Base-by-base conservation (phyloP, 352 stramenopile species). In the Phytophthora boehmeriae region DNA sequence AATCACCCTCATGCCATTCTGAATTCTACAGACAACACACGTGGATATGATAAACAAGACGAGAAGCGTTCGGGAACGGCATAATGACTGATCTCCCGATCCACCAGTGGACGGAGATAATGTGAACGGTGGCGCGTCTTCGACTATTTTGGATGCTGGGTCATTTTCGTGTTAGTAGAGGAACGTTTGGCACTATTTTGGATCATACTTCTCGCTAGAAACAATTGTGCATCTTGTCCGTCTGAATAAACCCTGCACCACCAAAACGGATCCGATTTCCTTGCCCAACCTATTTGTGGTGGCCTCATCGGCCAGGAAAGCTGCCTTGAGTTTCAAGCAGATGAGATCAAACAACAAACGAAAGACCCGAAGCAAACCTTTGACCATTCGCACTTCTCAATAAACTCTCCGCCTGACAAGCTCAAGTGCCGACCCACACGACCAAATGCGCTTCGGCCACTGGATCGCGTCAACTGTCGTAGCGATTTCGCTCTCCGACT, bases 391-490 rank as follows among this genome's bases (percentile, higher is more conserved):
- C 38, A 44, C 38, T 22, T 17, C 10, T 44, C 38, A 44, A 44
- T 44, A 9, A 44, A n/a, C 38, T 17, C 14, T 2, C 38, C 38
- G 22, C n/a, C 13, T 16, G 16, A 20, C 38, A 16, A 44, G 10
- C 3, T 22, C 38, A 44, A 44, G 38, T 30, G 25, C 25, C 25
- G 25, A 30, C 25, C 25, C 25, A 6, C 6, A 30, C 25, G 6
- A 30, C 6, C 25, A 30, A 22, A 68, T 68, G 60, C 30, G 19
- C 23, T 38, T 59, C 41, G 20, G 8, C 44, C 17, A 22, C 19
- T 58, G 41, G 45, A 10, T 63, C 8, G 1, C 34, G 3, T 30
- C 42, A 8, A 36, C 47, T 22, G 32, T 13, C 27, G 13, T 68
- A 22, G 53, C 41, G 35, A 43, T 43, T 16, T 59, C 22, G 32